phyloP scores from a whole-genome alignment of 805 yeast genomes.

The Myxozyma neotropica region DNA sequence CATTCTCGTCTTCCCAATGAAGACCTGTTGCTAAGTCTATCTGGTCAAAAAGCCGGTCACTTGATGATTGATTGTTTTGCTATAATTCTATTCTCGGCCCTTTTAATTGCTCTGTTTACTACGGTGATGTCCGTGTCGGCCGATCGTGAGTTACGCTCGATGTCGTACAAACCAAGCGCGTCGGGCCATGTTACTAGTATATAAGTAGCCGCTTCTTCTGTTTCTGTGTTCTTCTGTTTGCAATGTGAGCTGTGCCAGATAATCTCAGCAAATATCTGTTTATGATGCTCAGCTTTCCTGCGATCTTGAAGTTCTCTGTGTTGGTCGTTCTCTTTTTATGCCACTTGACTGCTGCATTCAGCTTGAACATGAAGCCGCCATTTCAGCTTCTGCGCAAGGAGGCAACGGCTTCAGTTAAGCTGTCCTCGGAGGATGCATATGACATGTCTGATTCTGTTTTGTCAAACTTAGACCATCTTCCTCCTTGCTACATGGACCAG shows the following conservation, averaged over 20 bases:
- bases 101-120: too few relatives aligned
- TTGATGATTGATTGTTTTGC: too few relatives aligned
- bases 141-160: too few relatives aligned
- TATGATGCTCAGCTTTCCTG: too few relatives aligned
- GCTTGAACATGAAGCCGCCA: not conserved
- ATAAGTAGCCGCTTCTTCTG: not conserved
- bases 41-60: too few relatives aligned
- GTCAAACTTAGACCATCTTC: not conserved
- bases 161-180: not conserved
- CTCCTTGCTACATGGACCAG: slow-evolving; percentile 3
- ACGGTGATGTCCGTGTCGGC: too few relatives aligned
- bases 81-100: too few relatives aligned
- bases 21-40: too few relatives aligned
- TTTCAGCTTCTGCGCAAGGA: not conserved
- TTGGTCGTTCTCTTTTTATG: too few relatives aligned
- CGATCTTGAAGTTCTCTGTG: too few relatives aligned
- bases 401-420: not conserved
- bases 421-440: not conserved
- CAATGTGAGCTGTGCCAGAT: not conserved
- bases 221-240: not conserved
- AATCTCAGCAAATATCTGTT: too few relatives aligned
- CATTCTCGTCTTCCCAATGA: too few relatives aligned
- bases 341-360: not conserved
- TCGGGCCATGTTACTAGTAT: not conserved
- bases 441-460: not conserved